phyloP scores from a whole-genome alignment of 495 filamentous ascomycete species.

The Chlorociboria aeruginascens region DNA sequence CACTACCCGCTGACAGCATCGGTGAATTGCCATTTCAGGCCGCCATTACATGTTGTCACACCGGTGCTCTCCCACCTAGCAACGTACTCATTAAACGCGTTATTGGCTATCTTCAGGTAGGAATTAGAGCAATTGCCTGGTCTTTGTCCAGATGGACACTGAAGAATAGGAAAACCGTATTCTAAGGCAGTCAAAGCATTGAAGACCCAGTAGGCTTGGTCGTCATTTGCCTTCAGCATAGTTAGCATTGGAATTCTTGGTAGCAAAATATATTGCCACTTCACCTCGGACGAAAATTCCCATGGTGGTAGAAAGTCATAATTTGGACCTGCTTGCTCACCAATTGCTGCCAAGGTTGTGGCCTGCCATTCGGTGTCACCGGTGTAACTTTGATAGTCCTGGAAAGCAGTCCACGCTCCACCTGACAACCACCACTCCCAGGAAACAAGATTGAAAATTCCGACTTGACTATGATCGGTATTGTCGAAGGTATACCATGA shows the following conservation, averaged over 20 bases:
- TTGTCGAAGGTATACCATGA: too few species aligned
- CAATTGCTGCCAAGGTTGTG: too few species aligned
- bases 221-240: slow-evolving; percentile 67
- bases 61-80: slow-evolving; percentile 49
- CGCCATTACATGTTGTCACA: slow-evolving; percentile 51
- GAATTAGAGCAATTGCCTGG: slow-evolving; percentile 36
- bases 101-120: slow-evolving; percentile 68
- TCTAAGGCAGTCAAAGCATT: slow-evolving; percentile 64
- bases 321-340: too few species aligned
- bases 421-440: too few species aligned
- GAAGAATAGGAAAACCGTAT: slow-evolving; percentile 51
- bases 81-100: slow-evolving; percentile 60
- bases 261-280: too few species aligned
- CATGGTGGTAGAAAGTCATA: too few species aligned
- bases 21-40: slow-evolving; percentile 78
- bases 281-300: too few species aligned
- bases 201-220: slow-evolving; percentile 74
- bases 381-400: too few species aligned
- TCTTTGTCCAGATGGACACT: slow-evolving; percentile 2
- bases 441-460: too few species aligned
- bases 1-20: slow-evolving; percentile 63
- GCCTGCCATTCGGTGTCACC: too few species aligned
- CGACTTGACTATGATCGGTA: too few species aligned
- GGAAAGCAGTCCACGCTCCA: too few species aligned
- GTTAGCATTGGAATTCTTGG: slow-evolving; percentile 20